Evolutionary conservation across 169 alveolate genomes (phyloP).

Genomic region (Plasmodium adleri): DNA sequence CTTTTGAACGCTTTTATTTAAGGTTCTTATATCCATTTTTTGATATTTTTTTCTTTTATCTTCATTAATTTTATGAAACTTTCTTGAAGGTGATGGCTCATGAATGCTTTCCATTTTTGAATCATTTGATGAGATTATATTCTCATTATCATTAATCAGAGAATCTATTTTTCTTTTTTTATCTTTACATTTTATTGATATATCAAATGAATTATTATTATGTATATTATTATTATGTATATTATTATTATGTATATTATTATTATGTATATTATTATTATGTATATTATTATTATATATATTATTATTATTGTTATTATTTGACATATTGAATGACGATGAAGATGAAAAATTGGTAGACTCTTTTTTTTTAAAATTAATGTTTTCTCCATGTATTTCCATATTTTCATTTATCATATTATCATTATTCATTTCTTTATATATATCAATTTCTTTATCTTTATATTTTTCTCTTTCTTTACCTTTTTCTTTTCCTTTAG

Average conservation of each 20-base stretch:
- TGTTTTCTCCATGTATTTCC: not conserved
- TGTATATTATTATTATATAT: too few relatives aligned
- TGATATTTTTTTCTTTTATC: constrained; percentile 71
- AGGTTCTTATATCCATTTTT: constrained; percentile 64
- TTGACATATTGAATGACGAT: too few relatives aligned
- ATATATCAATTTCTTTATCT: too few relatives aligned
- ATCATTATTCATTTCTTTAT: too few relatives aligned
- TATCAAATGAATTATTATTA: not conserved
- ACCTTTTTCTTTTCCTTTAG: not conserved
- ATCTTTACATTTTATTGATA: constrained; percentile 11
- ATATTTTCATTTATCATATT: too few relatives aligned
- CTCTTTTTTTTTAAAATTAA: not conserved
- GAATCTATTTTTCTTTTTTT: constrained; percentile 50
- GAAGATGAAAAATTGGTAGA: not conserved
- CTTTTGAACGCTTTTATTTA: constrained; percentile 71
- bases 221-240: not conserved
- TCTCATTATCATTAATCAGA: not conserved
- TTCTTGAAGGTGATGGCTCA: constrained; percentile 14
- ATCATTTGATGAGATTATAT: not conserved
- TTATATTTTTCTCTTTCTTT: not conserved
- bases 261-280: too few relatives aligned
- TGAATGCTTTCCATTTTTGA: not conserved
- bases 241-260: not conserved
- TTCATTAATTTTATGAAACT: constrained; percentile 5
- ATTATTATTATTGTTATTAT: too few relatives aligned